These are phyloP conservation scores for Bjerkandera adusta DNA, from an alignment of 1,284 basidiomycete genomes.

Conservation along the genomic window DNA sequence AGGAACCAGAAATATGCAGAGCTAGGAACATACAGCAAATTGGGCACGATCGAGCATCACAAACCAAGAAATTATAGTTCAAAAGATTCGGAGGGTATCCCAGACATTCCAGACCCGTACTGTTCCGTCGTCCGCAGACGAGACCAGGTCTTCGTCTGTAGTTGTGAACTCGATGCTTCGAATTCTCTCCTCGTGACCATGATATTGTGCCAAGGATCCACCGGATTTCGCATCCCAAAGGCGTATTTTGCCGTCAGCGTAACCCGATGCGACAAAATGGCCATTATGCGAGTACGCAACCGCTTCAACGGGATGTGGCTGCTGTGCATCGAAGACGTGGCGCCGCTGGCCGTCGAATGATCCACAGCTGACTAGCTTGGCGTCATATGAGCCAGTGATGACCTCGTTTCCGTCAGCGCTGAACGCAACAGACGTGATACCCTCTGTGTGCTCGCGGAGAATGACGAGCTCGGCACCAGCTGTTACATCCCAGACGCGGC, in stretches of 20 bases:
- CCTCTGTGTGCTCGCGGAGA: slow-evolving; percentile 23
- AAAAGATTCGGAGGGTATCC: slow-evolving; percentile 6
- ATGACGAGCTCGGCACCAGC: slow-evolving; percentile 18
- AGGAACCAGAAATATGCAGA: too few relatives aligned
- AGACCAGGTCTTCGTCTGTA: slow-evolving; percentile 13
- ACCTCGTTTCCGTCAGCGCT: slow-evolving; percentile 32
- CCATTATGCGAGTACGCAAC: slow-evolving; percentile 14
- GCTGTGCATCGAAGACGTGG: slow-evolving; percentile 25
- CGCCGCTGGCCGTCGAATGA: slow-evolving; percentile 23
- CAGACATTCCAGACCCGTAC: slow-evolving; percentile 19
- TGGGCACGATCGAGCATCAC: too few relatives aligned
- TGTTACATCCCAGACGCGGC: slow-evolving; percentile 22
- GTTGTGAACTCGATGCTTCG: slow-evolving; percentile 14
- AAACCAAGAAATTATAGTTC: neutral
- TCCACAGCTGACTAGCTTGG: slow-evolving; percentile 31
- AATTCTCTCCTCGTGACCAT: slow-evolving; percentile 16
- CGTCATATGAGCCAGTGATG: slow-evolving; percentile 34
- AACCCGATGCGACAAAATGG: slow-evolving; percentile 11
- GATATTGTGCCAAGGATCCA: slow-evolving; percentile 7
- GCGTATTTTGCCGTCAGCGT: slow-evolving; percentile 7
- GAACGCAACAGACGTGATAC: slow-evolving; percentile 33
- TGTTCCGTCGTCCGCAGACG: slow-evolving; percentile 19
- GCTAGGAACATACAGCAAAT: too few relatives aligned
- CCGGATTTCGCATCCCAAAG: slow-evolving; percentile 17
- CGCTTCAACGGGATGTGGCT: slow-evolving; percentile 13